phyloP scores from a whole-genome alignment of 805 yeast genomes.

The Ogataea naganishii region DNA sequence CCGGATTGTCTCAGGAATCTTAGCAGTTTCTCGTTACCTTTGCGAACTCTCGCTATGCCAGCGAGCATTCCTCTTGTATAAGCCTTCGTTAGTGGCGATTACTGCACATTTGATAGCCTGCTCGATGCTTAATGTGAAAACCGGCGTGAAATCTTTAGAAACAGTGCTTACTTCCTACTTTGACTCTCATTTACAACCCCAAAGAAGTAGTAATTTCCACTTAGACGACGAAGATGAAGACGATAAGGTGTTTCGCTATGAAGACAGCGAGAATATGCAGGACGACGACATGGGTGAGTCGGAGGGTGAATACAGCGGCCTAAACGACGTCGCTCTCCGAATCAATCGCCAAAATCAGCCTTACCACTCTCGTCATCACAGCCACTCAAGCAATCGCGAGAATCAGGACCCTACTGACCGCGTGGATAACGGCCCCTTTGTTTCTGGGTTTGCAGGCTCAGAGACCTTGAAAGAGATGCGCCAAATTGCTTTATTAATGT shows the following conservation, averaged over 20 bases:
- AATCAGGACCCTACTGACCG: slow-evolving; percentile 31
- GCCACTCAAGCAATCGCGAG: too few species aligned
- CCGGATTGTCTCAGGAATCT: slow-evolving; percentile 39
- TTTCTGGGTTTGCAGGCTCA: slow-evolving; percentile 36
- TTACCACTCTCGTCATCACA: too few species aligned
- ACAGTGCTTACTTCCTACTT: slow-evolving; percentile 10
- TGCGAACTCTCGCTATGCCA: slow-evolving; percentile 48
- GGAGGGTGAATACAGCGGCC: too few species aligned
- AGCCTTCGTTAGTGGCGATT: slow-evolving; percentile 36
- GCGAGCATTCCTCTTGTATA: slow-evolving; percentile 32
- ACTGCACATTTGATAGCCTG: slow-evolving; percentile 48
- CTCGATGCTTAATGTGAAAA: slow-evolving; percentile 39
- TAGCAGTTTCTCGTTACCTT: slow-evolving; percentile 45
- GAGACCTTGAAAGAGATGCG: slow-evolving; percentile 30
- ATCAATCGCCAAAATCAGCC: too few species aligned
- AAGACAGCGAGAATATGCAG: too few species aligned
- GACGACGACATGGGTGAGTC: too few species aligned
- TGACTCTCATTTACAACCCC: too few species aligned
- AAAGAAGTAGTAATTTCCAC: too few species aligned
- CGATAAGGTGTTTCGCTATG: slow-evolving; percentile 6
- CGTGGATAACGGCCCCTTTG: slow-evolving; percentile 35
- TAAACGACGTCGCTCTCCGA: too few species aligned
- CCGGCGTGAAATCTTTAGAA: slow-evolving; percentile 29
- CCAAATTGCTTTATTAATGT: slow-evolving; percentile 33
- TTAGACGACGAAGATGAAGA: slow-evolving; percentile 11